Percentiles rank a stretch among this genome's conserved stretches.
Evolutionary conservation across 345 rosid genomes (phyloP).

Genomic region (Pugionium cornutum): DNA sequence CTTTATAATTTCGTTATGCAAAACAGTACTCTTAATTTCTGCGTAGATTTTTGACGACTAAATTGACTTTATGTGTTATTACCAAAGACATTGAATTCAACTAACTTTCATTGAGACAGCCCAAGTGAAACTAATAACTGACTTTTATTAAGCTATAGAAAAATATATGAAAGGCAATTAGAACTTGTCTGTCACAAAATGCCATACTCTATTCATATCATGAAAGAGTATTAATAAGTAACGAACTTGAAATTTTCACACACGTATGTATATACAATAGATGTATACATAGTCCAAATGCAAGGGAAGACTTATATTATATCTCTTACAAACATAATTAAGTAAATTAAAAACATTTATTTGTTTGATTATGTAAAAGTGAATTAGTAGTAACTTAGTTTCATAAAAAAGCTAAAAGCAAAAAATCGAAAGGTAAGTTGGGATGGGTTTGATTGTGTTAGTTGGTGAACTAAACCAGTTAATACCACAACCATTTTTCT

Average conservation of each 20-base stretch:
- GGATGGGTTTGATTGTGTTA: conserved; percentile 22
- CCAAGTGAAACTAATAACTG: conserved; percentile 22
- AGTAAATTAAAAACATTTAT: neutral
- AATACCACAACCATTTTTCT: conserved; percentile 25
- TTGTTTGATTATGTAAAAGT: neutral
- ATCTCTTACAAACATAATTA: neutral
- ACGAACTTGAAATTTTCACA: neutral
- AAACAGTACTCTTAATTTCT: too few relatives aligned
- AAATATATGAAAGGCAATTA: neutral
- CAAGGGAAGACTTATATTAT: neutral
- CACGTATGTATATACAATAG: neutral
- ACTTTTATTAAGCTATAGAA: neutral
- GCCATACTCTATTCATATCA: neutral
- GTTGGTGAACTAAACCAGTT: conserved; percentile 38
- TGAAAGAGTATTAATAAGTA: neutral
- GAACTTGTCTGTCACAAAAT: conserved; percentile 1
- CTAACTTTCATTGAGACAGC: conserved; percentile 27
- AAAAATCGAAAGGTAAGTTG: conserved; percentile 17
- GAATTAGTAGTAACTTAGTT: conserved; percentile 1
- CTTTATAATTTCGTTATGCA: too few relatives aligned
- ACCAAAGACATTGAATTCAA: conserved; percentile 23
- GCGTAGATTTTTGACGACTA: neutral
- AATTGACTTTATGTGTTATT: conserved; percentile 12
- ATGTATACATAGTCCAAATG: neutral
- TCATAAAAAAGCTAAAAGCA: neutral